These are phyloP conservation scores for Epichloe scottii DNA, from an alignment of 2,329 filamentous ascomycete species.

Conservation along the genomic window DNA sequence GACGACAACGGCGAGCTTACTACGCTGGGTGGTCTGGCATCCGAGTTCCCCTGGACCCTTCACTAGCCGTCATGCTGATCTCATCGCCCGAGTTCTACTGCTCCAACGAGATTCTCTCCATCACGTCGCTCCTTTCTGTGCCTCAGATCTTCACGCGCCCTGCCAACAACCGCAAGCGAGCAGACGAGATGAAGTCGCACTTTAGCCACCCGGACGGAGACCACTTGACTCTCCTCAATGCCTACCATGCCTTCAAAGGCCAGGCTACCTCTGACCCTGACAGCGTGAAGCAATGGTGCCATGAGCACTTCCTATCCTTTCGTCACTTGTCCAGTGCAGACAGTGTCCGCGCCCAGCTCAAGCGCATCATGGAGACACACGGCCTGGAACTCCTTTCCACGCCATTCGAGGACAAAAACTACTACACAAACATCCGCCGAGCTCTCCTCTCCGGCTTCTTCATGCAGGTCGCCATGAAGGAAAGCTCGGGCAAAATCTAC, in stretches of 20 bases:
- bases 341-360: constrained; percentile 82
- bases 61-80: constrained; percentile 94
- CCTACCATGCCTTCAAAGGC: constrained; percentile 93
- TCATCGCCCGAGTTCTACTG: constrained; percentile 96
- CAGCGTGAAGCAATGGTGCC: constrained; percentile 84
- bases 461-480: constrained; percentile 97
- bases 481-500: constrained; percentile 79
- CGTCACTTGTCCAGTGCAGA: constrained; percentile 85
- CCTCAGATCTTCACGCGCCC: constrained; percentile 90
- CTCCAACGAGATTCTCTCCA: constrained; percentile 93
- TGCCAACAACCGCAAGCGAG: constrained; percentile 70
- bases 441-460: constrained; percentile 93
- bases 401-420: constrained; percentile 87
- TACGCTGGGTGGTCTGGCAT: constrained; percentile 70
- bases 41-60: constrained; percentile 88
- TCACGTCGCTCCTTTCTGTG: constrained; percentile 86
- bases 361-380: constrained; percentile 92
- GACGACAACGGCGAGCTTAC: constrained; percentile 95
- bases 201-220: constrained; percentile 92
- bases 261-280: constrained; percentile 43
- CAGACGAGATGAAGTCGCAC: constrained; percentile 92
- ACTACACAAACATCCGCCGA: constrained; percentile 93
- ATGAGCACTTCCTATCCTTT: constrained; percentile 88
- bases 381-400: constrained; percentile 79
- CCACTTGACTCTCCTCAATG: constrained; percentile 90